Conservation (phyloP, 257 asterid species). For the Misopates orontium region DNA sequence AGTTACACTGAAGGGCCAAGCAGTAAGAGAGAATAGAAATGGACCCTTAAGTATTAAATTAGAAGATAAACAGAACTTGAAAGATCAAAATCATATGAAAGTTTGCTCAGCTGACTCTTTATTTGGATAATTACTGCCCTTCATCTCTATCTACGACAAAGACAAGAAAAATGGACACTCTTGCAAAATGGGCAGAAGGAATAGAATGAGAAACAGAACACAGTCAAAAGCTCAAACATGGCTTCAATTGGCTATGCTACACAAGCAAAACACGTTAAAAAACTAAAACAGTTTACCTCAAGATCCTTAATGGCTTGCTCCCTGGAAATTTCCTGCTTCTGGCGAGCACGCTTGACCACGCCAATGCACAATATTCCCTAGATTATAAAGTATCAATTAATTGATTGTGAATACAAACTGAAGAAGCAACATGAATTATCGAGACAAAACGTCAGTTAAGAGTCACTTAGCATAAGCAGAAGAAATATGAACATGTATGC, state of each 20-base stretch:
- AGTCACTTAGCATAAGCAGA: neutral
- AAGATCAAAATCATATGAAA: neutral
- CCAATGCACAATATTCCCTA: constrained; percentile 92
- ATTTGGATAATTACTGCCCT: neutral
- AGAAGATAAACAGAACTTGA: neutral
- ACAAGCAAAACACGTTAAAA: neutral
- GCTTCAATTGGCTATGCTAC: neutral
- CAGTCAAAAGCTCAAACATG: neutral
- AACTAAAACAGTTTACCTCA: constrained; percentile 48
- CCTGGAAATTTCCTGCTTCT: constrained; percentile 62
- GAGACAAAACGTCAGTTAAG: constrained; percentile 8
- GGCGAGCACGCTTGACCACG: constrained; percentile 78
- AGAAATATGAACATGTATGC: neutral
- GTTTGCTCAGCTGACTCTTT: neutral
- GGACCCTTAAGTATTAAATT: neutral
- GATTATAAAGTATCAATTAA: constrained; percentile 9
- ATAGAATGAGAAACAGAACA: neutral
- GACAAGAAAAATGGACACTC: neutral
- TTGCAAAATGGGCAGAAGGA: neutral
- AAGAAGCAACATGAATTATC: constrained; percentile 10
- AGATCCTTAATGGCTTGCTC: constrained; percentile 86
- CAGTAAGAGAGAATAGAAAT: neutral
- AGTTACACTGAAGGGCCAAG: neutral
- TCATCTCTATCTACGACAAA: neutral
- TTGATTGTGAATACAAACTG: constrained; percentile 8